A percentile compares a stretch with the other conserved stretches of the same genome.
These are phyloP conservation scores for Penicillium sp. DNA, from an alignment of 2,329 filamentous ascomycete genomes.

Conservation along the genomic window DNA sequence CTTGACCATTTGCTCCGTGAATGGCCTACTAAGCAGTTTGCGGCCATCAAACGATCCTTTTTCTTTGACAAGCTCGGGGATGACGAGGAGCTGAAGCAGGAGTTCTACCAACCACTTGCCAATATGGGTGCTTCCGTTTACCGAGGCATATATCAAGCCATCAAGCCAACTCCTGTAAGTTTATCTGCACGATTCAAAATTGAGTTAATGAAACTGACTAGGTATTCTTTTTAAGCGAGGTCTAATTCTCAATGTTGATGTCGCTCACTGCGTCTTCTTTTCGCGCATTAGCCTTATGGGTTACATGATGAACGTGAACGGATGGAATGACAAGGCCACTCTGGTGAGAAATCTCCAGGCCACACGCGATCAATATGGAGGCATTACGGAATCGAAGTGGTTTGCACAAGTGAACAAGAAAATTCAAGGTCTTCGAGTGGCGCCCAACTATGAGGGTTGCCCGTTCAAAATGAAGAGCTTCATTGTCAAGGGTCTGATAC, in stretches of 20 bases:
- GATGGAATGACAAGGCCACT: slow-evolving; percentile 32
- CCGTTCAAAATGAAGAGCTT: slow-evolving; percentile 44
- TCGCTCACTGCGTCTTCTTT: slow-evolving; percentile 92
- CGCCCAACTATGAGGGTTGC: slow-evolving; percentile 37
- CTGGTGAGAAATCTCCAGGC: slow-evolving; percentile 28
- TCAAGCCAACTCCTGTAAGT: slow-evolving; percentile 67
- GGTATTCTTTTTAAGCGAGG: slow-evolving; percentile 50
- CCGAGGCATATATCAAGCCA: slow-evolving; percentile 86
- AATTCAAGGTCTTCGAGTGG: slow-evolving; percentile 40
- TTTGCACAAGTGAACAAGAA: slow-evolving; percentile 14
- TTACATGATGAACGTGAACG: slow-evolving; percentile 36
- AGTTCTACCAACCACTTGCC: slow-evolving; percentile 19
- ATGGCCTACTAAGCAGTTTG: slow-evolving; percentile 65
- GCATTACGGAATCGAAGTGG: slow-evolving; percentile 21
- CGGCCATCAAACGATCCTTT: slow-evolving; percentile 69
- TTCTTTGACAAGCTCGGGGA: slow-evolving; percentile 66
- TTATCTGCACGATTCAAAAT: slow-evolving; percentile 1
- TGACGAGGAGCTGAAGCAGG: slow-evolving; percentile 53
- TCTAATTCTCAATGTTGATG: slow-evolving; percentile 82
- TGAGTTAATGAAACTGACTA: not conserved
- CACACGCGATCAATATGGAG: slow-evolving; percentile 25
- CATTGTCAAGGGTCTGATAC: slow-evolving; percentile 52
- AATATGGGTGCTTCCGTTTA: slow-evolving; percentile 66
- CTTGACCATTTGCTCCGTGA: slow-evolving; percentile 86
- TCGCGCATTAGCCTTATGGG: slow-evolving; percentile 42